Percentiles rank a stretch among this genome's conserved stretches.
Conservation (phyloP, 192 early-diverging fungal genomes). For the Linnemannia hyalina region DNA sequence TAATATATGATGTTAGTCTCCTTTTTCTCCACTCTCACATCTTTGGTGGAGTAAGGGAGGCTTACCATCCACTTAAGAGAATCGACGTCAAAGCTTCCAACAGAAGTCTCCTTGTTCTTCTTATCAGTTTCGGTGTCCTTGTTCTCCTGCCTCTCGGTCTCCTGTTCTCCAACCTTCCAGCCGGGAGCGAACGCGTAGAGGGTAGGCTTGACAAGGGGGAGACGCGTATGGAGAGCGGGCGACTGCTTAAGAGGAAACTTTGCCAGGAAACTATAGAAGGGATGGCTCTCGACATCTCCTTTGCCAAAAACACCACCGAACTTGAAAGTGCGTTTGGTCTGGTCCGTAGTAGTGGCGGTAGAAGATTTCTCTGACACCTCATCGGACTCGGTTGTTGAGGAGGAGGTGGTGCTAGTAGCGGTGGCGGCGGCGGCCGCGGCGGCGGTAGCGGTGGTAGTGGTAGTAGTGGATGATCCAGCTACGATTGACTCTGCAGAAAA, state of each 20-base stretch:
- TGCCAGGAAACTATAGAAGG: slow-evolving; percentile 42
- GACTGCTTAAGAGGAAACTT: slow-evolving; percentile 41
- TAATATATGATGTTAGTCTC: not conserved
- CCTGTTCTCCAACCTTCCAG: slow-evolving; percentile 21
- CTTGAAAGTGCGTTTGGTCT: slow-evolving; percentile 9
- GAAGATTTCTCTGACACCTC: slow-evolving; percentile 6
- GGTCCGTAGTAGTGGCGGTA: not conserved
- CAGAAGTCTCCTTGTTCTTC: slow-evolving; percentile 8
- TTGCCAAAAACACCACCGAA: slow-evolving; percentile 32
- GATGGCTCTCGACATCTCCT: slow-evolving; percentile 28
- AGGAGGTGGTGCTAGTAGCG: not conserved
- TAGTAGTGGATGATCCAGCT: not conserved
- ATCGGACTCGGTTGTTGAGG: not conserved
- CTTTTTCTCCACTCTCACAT: no score
- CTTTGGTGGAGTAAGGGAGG: not conserved
- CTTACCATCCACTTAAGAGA: slow-evolving; percentile 57
- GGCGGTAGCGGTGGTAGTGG: not conserved
- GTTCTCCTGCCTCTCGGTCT: not conserved
- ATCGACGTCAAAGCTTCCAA: slow-evolving; percentile 55
- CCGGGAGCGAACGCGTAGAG: slow-evolving; percentile 50
- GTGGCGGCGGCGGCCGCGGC: not conserved
- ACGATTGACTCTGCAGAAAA: not conserved
- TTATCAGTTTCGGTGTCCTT: not conserved
- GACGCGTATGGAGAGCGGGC: slow-evolving; percentile 37
- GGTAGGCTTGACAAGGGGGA: slow-evolving; percentile 29